These are phyloP conservation scores for Albophoma yamanashiensis DNA, from an alignment of 2,329 filamentous ascomycete genomes.

Conservation along the genomic window DNA sequence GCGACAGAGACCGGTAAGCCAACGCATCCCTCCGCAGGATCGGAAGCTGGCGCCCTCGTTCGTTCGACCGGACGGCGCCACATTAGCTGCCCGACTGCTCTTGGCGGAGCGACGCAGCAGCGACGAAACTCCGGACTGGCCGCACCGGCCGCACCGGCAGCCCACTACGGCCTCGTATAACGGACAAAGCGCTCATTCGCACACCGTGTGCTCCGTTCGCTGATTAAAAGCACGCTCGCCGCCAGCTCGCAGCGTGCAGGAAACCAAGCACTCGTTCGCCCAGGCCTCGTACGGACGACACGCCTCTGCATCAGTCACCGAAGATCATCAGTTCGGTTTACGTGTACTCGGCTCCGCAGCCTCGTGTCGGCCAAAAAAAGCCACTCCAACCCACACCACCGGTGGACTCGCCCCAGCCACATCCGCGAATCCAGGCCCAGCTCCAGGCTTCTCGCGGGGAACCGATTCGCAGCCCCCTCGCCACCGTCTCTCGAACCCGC, in stretches of 20 bases:
- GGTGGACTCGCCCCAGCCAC: slow-evolving; percentile 6
- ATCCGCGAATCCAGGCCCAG: neutral
- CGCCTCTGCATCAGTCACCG: neutral
- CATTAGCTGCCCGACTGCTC: neutral
- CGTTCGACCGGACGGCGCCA: slow-evolving; percentile 1
- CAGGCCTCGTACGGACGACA: too few species aligned
- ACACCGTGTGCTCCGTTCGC: neutral
- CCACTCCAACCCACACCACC: slow-evolving; percentile 3
- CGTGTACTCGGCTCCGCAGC: neutral
- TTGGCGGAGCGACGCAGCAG: neutral
- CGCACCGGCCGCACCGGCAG: neutral
- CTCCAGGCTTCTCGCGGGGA: neutral
- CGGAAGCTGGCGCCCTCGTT: slow-evolving; percentile 2
- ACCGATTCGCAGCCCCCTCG: neutral
- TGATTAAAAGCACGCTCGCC: neutral
- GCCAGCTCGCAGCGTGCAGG: too few species aligned
- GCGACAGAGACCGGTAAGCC: neutral
- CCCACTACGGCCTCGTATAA: neutral
- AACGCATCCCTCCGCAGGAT: slow-evolving; percentile 6
- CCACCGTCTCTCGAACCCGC: neutral
- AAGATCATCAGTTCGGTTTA: too few species aligned
- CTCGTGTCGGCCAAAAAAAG: neutral
- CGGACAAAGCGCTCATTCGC: neutral
- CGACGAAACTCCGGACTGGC: neutral
- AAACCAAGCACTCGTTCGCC: too few species aligned